These are phyloP conservation scores for Lumnitzera littorea DNA, from an alignment of 345 rosid species.

Conservation along the genomic window DNA sequence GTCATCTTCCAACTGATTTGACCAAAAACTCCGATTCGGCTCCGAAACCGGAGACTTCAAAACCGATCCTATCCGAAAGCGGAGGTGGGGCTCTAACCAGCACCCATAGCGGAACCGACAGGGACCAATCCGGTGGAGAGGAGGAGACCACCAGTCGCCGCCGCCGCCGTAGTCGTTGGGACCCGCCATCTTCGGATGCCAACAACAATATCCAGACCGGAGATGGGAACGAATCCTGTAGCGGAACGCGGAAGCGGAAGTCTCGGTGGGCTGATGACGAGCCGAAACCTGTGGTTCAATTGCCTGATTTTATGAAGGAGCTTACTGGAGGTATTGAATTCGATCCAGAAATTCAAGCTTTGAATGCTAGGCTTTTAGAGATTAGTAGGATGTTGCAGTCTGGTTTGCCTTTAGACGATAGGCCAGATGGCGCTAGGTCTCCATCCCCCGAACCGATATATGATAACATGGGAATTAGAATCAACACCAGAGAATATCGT, in stretches of 20 bases:
- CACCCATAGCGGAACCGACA: conserved; percentile 54
- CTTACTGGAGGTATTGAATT: conserved; percentile 89
- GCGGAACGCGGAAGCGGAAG: conserved; percentile 64
- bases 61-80: conserved; percentile 49
- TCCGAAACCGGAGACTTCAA: conserved; percentile 20
- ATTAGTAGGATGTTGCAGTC: conserved; percentile 78
- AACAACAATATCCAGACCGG: conserved; percentile 15
- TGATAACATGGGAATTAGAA: conserved; percentile 90
- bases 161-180: conserved; percentile 84
- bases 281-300: conserved; percentile 75
- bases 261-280: conserved; percentile 95
- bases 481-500: conserved; percentile 78
- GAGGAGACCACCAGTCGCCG: conserved; percentile 77
- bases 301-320: conserved; percentile 91
- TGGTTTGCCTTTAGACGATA: conserved; percentile 74
- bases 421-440: conserved; percentile 87
- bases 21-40: background rate
- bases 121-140: conserved; percentile 73
- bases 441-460: conserved; percentile 96
- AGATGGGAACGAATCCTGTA: conserved; percentile 32
- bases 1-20: background rate
- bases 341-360: conserved; percentile 82
- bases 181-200: conserved; percentile 50
- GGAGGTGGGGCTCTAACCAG: conserved; percentile 51
- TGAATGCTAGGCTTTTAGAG: conserved; percentile 79